phyloP scores from a whole-genome alignment of 2,329 filamentous ascomycete genomes.

The Fonsecaea monophora region DNA sequence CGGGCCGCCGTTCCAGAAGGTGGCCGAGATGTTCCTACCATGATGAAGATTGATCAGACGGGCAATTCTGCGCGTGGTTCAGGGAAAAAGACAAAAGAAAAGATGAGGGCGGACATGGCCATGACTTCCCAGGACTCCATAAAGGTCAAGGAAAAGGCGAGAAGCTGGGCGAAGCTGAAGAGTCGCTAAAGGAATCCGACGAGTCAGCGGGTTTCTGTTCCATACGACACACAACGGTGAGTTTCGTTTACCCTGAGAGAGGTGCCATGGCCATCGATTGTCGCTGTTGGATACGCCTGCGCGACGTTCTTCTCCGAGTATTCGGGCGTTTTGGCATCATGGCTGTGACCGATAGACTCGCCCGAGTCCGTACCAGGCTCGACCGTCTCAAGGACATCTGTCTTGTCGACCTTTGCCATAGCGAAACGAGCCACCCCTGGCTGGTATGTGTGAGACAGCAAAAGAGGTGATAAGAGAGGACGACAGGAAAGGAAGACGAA shows the following conservation, averaged over 20 bases:
- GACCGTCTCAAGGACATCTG: conserved; percentile 22
- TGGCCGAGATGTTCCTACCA: conserved; percentile 32
- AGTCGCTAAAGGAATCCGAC: conserved; percentile 17
- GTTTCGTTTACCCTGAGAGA: conserved; percentile 16
- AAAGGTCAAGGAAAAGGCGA: conserved; percentile 38
- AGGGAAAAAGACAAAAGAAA: background rate
- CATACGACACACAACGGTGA: background rate
- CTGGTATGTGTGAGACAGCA: no score
- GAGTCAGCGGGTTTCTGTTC: background rate
- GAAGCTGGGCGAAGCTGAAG: conserved; percentile 36
- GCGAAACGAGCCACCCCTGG: background rate
- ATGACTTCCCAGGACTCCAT: conserved; percentile 38
- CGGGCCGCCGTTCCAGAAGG: conserved; percentile 47
- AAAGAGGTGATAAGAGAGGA: background rate
- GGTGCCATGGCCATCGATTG: conserved; percentile 11
- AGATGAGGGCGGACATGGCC: conserved; percentile 26
- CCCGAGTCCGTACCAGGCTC: conserved; percentile 22
- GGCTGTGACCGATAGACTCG: conserved; percentile 12
- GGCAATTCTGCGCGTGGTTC: background rate
- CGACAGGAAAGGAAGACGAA: background rate
- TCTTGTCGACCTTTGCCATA: conserved; percentile 1
- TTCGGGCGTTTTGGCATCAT: conserved; percentile 16
- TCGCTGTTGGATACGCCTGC: conserved; percentile 22
- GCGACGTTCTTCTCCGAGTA: conserved; percentile 25
- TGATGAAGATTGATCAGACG: background rate